Base-by-base conservation (phyloP, 2,329 filamentous ascomycete species). In the Fusarium sterilihyphosum region DNA sequence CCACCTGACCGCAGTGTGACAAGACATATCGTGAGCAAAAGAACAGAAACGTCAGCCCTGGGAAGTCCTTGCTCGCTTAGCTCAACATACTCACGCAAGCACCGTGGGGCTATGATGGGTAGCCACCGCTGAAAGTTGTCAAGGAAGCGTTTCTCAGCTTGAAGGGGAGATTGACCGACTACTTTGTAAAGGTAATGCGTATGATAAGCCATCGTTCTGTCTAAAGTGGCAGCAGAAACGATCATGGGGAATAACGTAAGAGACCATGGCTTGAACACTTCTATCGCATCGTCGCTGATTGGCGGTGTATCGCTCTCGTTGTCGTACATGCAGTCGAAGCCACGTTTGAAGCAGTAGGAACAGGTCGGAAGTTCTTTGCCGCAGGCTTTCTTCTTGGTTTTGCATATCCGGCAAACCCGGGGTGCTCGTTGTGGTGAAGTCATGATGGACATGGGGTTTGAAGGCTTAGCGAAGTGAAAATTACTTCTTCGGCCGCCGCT, bases 221-320 rank as follows among this genome's bases (percentile, higher is more conserved):
- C n/a, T 5, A 38, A 12, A 17, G 24, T 17, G 13, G 10, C 6
- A 26, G 33, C 8, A 5, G 50, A 37, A 12, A 54, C 8, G 1
- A 18, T 0, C 50, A 54, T 54, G 1, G 33, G 50, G 10, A 29
- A 54, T 9, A 54, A 26, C 0, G 18, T 38, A 13, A 54, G 50
- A 6, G 24, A 54, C 50, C 50, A 54, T 2, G 50, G 50, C 4
- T 38, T 54, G 9, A 54, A 38, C 0, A 17, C 1, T 0, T 26
- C 33, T 26, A 0, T 18, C 17, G 0, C 3, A 2, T 5, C 4
- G 5, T 38, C n/a, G 0, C 1, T 38, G 0, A 11, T 11, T 26
- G 17, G 20, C 7, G 33, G 9, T 0, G 24, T 12, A 2, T 54
- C 50, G n/a, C 9, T 38, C 10, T 54, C 50, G 3, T 0, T 17